Base-by-base conservation (phyloP, 2,329 filamentous ascomycete species). In the Alternaria tenuissima region DNA sequence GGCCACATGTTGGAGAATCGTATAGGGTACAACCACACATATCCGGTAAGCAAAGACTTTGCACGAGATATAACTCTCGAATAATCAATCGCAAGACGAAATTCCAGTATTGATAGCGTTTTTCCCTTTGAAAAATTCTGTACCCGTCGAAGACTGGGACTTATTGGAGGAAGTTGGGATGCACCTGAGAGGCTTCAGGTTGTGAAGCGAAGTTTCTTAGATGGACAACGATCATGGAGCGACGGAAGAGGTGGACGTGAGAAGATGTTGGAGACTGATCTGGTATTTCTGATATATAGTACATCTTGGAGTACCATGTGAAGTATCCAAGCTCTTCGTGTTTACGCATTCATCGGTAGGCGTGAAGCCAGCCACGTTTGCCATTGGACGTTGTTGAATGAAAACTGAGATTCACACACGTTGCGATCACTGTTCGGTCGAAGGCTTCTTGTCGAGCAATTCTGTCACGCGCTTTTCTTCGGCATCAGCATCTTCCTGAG, bases 1-100 rank as follows among this genome's bases (percentile, higher is more conserved):
- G 83, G 7, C 71, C 69, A 70, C 84, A 86, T 51, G 74, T 77
- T 7, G 74, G 71, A 1, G 82, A 84, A 65, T 80, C 78, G 74
- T 80, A 83, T 51, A 79, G 75, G 16, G 77, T 77, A 32, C 80
- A 80, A 28, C 74, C 73, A 69, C 84, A 86, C 84, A 86, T 86
- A 9, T 47, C 64, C 54, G 14, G 42, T 52, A 16, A 46, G 14
- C 4, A 41, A 42, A 34, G 11, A 44, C 11, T 44, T 22, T 36
- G 30, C 42, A 32, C 16, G n/a, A 22, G 34, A 30, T 41, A 18
- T 11, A 32, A 9, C 6, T 22, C 39, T 44, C 28, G 30, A 18
- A 38, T 43, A 46, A 53, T 56, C 26, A 48, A 53, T 56, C 26
- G 26, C n/a, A 51, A 20, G 14, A 49, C 22, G 5, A 30, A 41